Conservation (phyloP, 441 rosid species). For the Jatropha multifida region DNA sequence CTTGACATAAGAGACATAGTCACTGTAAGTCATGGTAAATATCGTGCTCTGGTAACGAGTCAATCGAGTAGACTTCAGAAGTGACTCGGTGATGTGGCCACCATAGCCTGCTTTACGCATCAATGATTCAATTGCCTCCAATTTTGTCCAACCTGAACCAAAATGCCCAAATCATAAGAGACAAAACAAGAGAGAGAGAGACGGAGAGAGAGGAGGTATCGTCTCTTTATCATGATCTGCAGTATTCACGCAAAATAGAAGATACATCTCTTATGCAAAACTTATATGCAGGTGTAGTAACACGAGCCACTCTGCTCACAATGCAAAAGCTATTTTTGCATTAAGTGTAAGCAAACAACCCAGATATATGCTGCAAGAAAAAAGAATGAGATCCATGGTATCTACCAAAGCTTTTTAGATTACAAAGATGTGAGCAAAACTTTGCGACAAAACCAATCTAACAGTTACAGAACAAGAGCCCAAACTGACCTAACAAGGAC, state of each 20-base stretch:
- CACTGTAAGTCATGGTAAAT: slow-evolving; percentile 73
- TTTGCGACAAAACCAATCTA: too few species aligned
- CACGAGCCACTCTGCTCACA: neutral
- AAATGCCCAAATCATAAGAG: neutral
- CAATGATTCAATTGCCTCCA: slow-evolving; percentile 85
- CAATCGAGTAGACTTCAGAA: slow-evolving; percentile 61
- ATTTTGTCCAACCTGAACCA: slow-evolving; percentile 74
- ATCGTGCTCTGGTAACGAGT: slow-evolving; percentile 94
- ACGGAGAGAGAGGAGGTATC: neutral
- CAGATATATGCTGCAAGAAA: neutral
- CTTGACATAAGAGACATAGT: slow-evolving; percentile 66
- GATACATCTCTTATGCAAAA: neutral
- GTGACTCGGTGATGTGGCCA: slow-evolving; percentile 59
- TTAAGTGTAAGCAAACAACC: neutral
- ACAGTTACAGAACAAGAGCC: neutral
- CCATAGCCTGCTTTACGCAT: slow-evolving; percentile 82
- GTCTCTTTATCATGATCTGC: neutral
- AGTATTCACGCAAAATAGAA: neutral
- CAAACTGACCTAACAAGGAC: neutral
- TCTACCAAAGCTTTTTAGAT: neutral
- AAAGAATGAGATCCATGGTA: neutral
- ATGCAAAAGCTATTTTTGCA: neutral
- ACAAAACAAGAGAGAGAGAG: neutral
- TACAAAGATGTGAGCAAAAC: neutral
- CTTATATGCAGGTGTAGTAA: too few species aligned